Percentiles rank a stretch among this genome's conserved stretches.
These are phyloP conservation scores for Vaccinium darrowii DNA, from an alignment of 148 eudicot species.

Conservation along the genomic window DNA sequence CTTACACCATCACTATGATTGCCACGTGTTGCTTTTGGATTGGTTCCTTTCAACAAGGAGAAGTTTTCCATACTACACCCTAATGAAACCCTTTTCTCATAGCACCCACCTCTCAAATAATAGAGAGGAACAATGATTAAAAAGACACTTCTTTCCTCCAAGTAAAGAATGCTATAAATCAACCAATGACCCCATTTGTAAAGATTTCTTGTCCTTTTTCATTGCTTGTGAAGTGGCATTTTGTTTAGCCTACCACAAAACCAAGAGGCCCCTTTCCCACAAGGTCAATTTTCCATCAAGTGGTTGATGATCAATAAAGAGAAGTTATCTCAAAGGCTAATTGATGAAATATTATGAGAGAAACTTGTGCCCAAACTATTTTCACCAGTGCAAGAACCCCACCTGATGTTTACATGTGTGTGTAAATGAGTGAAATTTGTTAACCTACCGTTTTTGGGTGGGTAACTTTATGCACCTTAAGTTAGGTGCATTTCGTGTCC, in stretches of 20 bases:
- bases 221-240: conserved; percentile 13
- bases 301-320: conserved; percentile 1
- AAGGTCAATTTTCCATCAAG: conserved; percentile 25
- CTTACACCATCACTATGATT: conserved; percentile 8
- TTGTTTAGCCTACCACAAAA: background rate
- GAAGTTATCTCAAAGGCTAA: conserved; percentile 17
- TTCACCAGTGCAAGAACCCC: conserved; percentile 30
- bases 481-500: too few relatives aligned
- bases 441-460: too few relatives aligned
- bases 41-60: conserved; percentile 9
- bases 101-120: conserved; percentile 8
- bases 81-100: background rate
- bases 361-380: conserved; percentile 15
- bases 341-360: conserved; percentile 22
- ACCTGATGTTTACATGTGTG: background rate
- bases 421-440: background rate
- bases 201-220: conserved; percentile 7
- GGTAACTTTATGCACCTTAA: too few relatives aligned
- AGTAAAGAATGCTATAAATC: conserved; percentile 5
- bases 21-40: conserved; percentile 12
- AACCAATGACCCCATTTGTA: conserved; percentile 20
- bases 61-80: conserved; percentile 9
- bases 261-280: conserved; percentile 7
- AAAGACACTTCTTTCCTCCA: conserved; percentile 16
- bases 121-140: conserved; percentile 13